Evolutionary conservation across 176 grass and related monocot species (phyloP), one percentile per base, ranked within the genome.

Genomic region (Triticum turgidum): DNA sequence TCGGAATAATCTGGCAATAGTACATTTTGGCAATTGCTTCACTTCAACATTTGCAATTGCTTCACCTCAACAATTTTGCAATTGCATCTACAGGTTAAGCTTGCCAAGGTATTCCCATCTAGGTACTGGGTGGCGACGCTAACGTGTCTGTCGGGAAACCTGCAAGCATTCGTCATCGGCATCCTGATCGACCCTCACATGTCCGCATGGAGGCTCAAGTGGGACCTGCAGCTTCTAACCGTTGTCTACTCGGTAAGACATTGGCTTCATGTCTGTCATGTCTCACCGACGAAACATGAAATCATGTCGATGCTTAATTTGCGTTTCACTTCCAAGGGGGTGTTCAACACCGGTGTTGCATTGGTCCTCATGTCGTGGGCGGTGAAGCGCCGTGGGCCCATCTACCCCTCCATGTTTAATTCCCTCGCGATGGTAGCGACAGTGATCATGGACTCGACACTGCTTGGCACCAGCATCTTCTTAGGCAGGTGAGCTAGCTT

Each of bases 241-340:
- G 30, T 89, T 6, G 11, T 92, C 34, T 92, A 84, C 49, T 86
- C 91, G 17, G 91, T 92, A 81, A 52, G 79, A 81, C 44, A 22
- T 15, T 14, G 1, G 44, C 3, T 63, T n/a, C 18, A 0, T 33
- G 11, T 52, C 15, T 51, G 22, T 3, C 25, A 29, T 29, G 11
- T 45, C 11, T 20, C 17, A 30, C 10, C 14, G 6, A 33, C 4
- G 5, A 34, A 68, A 68, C 2, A 8, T 51, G 27, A 4, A 14
- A 49, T 21, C 47, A 6, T 49, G 38, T 27, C 41, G 12, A 80
- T 42, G 35, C 45, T 49, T 49, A 49, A 5, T 11, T 4, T 49
- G 15, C 6, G 1, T 34, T 81, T 25, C 5, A 27, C 3, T 70
- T 29, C 12, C 6, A 49, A 89, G 82, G 77, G 88, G 14, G 22